Base-by-base conservation (phyloP, 805 yeast genomes). In the Yarrowia sp. region DNA sequence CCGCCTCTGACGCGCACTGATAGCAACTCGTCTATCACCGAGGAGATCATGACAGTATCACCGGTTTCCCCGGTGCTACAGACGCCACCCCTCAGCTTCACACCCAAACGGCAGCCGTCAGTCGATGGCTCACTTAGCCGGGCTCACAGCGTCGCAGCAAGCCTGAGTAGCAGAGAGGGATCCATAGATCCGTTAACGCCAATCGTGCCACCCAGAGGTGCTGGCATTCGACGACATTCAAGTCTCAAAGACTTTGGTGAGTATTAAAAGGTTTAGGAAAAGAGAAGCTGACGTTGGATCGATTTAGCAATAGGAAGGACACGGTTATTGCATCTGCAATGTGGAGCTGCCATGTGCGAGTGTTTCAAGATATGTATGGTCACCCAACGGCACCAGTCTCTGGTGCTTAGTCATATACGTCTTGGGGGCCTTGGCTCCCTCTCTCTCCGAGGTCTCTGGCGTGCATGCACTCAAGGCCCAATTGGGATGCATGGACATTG, bases 231-330 rank as follows among this genome's bases (percentile, higher is more conserved):
- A 33, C 64, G 64, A 30, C 64, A 58, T 43, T 58, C 64, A 15
- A 58, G 64, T 43, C 50, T 58, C 9, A 58, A 58, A 17, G 50
- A 58, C 39, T 58, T 43, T 33, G 50, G 64, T 58, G 64, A 58
- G 64, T 58, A 58, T 58, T 20, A 13, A 38, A 38, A 15, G 15
- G 15, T 17, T 1, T 6, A 24, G 42, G 20, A 14, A 15, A 14
- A 53, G 33, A 20, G 17, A 36, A 36, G 19, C 30, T 24, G 42
- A 34, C 20, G 42, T 15, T 14, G 42, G 24, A 38, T 10, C 12
- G 17, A 6, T 14, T 10, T 9, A 15, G 13, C n/a, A 7, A 42
- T 34, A 7, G 30, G 30, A 9, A 34, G 56, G 38, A 33, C 38
- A 47, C 36, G 38, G 5, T n/a, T 46, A 46, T 7, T 34, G 55